Conservation (phyloP, 1,139 yeast species). For the Suhomyces bribrorum region DNA sequence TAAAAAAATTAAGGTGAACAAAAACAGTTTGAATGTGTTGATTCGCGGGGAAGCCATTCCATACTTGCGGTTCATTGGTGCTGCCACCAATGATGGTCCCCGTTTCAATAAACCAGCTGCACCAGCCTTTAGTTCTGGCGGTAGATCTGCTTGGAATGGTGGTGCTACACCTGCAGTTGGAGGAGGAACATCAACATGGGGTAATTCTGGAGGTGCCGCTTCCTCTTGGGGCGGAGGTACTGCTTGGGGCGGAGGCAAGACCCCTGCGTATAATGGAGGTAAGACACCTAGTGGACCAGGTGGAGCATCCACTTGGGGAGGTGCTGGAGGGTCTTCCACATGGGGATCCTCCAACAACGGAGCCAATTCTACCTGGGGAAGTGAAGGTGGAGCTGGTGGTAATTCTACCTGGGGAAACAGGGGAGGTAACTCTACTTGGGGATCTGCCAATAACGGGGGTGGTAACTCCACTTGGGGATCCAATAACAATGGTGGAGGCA, state of each 20-base stretch:
- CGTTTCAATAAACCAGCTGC: constrained; percentile 34
- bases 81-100: constrained; percentile 24
- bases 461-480: constrained; percentile 27
- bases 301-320: constrained; percentile 38
- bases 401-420: constrained; percentile 44
- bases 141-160: constrained; percentile 44
- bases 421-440: constrained; percentile 31
- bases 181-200: constrained; percentile 28
- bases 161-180: constrained; percentile 52
- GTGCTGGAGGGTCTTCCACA: constrained; percentile 22
- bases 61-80: constrained; percentile 76
- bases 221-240: constrained; percentile 54
- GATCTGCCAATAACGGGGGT: constrained; percentile 33
- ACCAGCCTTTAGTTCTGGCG: constrained; percentile 48
- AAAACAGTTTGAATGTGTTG: constrained; percentile 71
- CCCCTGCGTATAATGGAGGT: constrained; percentile 29
- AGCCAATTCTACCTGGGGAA: constrained; percentile 27
- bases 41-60: constrained; percentile 69
- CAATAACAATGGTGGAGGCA: constrained; percentile 28
- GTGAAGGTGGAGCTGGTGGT: constrained; percentile 21
- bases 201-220: constrained; percentile 37
- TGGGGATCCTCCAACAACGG: constrained; percentile 24
- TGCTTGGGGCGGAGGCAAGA: constrained; percentile 47
- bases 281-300: constrained; percentile 28
- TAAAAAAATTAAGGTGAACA: constrained; percentile 83